Conservation (phyloP, 257 asterid genomes). For the Solanum virginianum region DNA sequence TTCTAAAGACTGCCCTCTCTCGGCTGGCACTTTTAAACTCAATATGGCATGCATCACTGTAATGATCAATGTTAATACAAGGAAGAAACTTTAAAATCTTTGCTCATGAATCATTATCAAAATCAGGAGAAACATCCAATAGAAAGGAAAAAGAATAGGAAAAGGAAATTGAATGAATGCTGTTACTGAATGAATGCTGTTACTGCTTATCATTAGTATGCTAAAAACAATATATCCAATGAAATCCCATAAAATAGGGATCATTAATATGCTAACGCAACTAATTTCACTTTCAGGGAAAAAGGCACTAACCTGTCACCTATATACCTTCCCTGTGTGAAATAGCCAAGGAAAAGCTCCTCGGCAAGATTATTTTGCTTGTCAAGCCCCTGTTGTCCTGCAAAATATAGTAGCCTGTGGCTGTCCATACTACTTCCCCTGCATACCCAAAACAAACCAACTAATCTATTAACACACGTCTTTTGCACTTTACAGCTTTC, state of each 20-base stretch:
- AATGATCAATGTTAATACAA: neutral
- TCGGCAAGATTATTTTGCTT: slow-evolving; percentile 72
- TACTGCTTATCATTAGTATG: neutral
- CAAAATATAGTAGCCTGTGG: slow-evolving; percentile 53
- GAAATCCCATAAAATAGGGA: no score
- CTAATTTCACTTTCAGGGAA: neutral
- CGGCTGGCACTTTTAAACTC: no score
- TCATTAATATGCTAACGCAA: neutral
- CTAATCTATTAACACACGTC: neutral
- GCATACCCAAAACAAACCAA: slow-evolving; percentile 9
- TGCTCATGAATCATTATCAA: neutral
- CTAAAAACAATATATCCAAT: neutral
- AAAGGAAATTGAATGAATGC: neutral
- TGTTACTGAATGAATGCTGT: neutral
- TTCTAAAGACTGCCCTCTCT: no score
- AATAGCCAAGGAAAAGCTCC: slow-evolving; percentile 66
- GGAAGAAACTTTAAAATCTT: neutral
- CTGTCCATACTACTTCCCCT: slow-evolving; percentile 65
- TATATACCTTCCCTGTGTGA: slow-evolving; percentile 62
- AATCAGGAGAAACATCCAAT: neutral
- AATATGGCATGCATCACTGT: no score
- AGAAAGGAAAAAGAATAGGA: neutral
- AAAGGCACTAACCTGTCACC: slow-evolving; percentile 57
- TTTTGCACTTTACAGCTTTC: neutral
- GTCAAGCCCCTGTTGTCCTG: slow-evolving; percentile 47